These are phyloP conservation scores for Stagonosporopsis tanaceti DNA, from an alignment of 2,329 filamentous ascomycete species.

Conservation along the genomic window DNA sequence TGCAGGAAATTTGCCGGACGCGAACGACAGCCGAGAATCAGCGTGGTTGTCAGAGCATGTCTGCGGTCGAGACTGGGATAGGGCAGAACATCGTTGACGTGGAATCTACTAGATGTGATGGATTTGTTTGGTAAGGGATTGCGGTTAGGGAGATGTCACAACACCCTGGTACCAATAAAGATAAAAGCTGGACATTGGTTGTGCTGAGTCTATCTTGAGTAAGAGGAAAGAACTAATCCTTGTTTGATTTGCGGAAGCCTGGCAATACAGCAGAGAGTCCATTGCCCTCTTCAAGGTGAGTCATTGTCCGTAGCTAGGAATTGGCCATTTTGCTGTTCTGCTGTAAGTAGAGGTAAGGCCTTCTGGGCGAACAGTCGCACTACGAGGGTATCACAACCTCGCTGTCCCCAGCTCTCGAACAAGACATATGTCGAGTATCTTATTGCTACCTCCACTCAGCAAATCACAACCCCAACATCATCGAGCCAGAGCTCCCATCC, in stretches of 20 bases:
- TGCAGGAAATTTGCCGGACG: no score
- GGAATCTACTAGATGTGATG: no score
- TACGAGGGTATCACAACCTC: neutral
- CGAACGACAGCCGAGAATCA: no score
- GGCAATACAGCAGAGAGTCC: neutral
- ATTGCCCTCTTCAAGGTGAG: neutral
- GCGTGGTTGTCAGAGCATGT: no score
- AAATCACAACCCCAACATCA: slow-evolving; percentile 5
- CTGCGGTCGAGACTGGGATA: no score
- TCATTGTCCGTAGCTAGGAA: neutral
- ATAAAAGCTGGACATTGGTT: no score
- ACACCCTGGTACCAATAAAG: no score
- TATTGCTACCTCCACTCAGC: neutral
- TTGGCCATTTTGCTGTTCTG: neutral
- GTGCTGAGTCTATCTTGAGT: no score
- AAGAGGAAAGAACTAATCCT: no score
- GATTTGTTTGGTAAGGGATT: no score
- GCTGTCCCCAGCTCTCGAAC: neutral
- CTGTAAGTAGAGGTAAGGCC: neutral
- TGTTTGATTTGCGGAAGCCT: neutral
- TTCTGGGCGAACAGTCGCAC: neutral
- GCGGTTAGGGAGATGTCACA: no score
- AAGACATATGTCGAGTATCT: neutral
- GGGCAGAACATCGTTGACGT: no score
- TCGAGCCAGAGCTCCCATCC: slow-evolving; percentile 15